Conservation (phyloP, 2,329 filamentous ascomycete genomes). For the Verticillium klebahnii region DNA sequence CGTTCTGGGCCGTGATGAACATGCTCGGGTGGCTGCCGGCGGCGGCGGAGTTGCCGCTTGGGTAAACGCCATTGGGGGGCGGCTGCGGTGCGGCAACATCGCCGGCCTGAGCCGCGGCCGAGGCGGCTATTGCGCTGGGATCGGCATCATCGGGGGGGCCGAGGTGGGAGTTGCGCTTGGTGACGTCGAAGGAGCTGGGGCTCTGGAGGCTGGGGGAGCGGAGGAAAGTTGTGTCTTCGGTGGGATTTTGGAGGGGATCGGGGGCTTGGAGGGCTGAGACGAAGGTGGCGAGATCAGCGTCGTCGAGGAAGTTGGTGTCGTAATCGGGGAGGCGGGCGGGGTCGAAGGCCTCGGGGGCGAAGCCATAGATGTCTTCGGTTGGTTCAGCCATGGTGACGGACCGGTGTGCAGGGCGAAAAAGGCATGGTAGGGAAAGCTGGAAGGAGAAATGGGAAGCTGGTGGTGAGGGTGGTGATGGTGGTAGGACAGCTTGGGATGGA, state of each 20-base stretch:
- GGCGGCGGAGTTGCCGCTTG: constrained; percentile 8
- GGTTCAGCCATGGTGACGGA: constrained; percentile 14
- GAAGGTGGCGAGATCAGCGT: constrained; percentile 73
- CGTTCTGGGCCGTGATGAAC: constrained; percentile 87
- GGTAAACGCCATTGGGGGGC: constrained; percentile 3
- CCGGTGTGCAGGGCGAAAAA: constrained; percentile 2
- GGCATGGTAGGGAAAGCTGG: not conserved
- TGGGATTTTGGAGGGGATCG: constrained; percentile 62
- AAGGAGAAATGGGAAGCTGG: not conserved
- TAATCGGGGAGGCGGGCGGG: constrained; percentile 69
- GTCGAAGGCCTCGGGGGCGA: constrained; percentile 62
- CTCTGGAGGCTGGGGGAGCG: constrained; percentile 37
- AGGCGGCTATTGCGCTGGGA: constrained; percentile 29
- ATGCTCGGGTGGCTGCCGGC: constrained; percentile 31
- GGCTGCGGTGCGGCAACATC: constrained; percentile 19
- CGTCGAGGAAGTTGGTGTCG: constrained; percentile 70
- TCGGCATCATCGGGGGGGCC: constrained; percentile 24
- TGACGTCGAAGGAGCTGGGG: constrained; percentile 33
- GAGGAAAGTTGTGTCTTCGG: constrained; percentile 42
- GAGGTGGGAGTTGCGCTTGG: constrained; percentile 33
- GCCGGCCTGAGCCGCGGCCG: constrained; percentile 30
- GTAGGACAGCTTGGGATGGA: not conserved
- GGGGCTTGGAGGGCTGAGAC: constrained; percentile 77
- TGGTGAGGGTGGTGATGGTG: not conserved
- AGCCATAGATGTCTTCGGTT: constrained; percentile 43